Conservation (phyloP, 768 basidiomycete genomes). For the Lyophyllum shimeji region DNA sequence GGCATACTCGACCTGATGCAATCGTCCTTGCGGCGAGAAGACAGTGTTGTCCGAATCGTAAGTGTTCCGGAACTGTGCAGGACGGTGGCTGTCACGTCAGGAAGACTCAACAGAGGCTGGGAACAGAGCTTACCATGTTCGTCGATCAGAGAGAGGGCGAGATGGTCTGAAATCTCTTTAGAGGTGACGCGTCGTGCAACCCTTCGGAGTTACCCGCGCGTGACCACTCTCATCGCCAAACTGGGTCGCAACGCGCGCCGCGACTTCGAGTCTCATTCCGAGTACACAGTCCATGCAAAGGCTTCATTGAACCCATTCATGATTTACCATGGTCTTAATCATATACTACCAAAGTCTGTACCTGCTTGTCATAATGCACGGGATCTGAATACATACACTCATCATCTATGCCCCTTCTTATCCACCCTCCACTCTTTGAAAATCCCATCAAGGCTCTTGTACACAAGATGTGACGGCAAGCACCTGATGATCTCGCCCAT, state of each 20-base stretch:
- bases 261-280: not conserved
- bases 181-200: slow-evolving; percentile 27
- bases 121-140: slow-evolving; percentile 32
- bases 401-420: slow-evolving; percentile 64
- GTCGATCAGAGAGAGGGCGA: slow-evolving; percentile 14
- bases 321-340: no score
- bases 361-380: not conserved
- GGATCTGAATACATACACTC: not conserved
- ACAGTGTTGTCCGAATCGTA: slow-evolving; percentile 99
- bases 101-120: not conserved
- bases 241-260: no score
- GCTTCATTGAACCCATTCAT: not conserved
- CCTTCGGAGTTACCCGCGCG: slow-evolving; percentile 15
- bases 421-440: slow-evolving; percentile 91
- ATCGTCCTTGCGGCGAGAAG: slow-evolving; percentile 93
- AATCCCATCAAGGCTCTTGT: slow-evolving; percentile 91
- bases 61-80: slow-evolving; percentile 81
- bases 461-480: slow-evolving; percentile 83
- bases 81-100: slow-evolving; percentile 24
- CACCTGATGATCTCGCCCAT: slow-evolving; percentile 89
- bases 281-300: no score
- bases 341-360: not conserved
- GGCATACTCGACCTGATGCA: slow-evolving; percentile 98
- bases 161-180: slow-evolving; percentile 1
- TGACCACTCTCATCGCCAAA: slow-evolving; percentile 11